Evolutionary conservation across 768 basidiomycete genomes (phyloP).

Genomic region (Suillus alpinus): DNA sequence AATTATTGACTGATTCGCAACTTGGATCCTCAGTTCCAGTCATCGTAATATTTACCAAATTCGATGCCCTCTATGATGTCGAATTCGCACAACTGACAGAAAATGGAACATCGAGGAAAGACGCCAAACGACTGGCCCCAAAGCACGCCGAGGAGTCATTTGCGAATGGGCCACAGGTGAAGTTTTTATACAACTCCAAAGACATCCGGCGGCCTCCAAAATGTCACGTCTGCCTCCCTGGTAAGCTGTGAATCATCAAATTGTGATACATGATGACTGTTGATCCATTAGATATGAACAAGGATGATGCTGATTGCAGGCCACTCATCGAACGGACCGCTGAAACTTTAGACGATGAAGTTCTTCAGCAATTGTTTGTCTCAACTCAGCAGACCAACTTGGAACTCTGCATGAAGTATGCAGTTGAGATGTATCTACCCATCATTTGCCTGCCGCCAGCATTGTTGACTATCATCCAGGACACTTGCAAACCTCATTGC

Average conservation of each 20-base stretch:
- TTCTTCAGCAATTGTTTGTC: constrained; percentile 19
- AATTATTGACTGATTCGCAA: background rate
- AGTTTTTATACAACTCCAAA: background rate
- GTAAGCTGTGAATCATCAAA: background rate
- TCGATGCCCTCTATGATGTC: constrained; percentile 27
- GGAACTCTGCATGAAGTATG: constrained; percentile 7
- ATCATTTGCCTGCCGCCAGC: background rate
- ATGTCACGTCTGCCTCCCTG: background rate
- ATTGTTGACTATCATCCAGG: background rate
- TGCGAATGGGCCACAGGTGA: background rate
- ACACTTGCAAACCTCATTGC: background rate
- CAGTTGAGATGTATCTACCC: background rate
- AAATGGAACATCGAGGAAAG: constrained; percentile 9
- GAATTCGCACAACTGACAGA: constrained; percentile 15
- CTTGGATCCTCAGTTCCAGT: constrained; percentile 31
- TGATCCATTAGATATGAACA: constrained; percentile 16
- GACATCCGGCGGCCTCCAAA: background rate
- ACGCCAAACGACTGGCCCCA: constrained; percentile 13
- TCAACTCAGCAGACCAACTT: constrained; percentile 27
- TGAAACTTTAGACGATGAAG: constrained; percentile 12
- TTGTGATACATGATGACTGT: background rate
- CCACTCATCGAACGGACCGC: constrained; percentile 19
- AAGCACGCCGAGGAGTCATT: constrained; percentile 12
- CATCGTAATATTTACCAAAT: constrained; percentile 38
- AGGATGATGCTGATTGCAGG: constrained; percentile 9